phyloP scores from a whole-genome alignment of 345 rosid species.

The Salix arbutifolia region DNA sequence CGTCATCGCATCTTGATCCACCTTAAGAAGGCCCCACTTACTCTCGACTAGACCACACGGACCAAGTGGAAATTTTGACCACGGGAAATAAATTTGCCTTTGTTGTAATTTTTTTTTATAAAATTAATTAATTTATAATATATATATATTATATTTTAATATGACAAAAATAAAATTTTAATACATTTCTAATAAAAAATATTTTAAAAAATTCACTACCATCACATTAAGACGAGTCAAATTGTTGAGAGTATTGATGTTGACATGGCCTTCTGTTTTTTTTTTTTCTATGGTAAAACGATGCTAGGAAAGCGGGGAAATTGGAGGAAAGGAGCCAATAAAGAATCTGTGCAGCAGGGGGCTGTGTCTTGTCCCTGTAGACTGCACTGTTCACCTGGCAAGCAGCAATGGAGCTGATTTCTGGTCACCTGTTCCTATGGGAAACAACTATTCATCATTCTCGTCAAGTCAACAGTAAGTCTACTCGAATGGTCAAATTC shows the following conservation, averaged over 20 bases:
- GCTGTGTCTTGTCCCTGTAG: slow-evolving; percentile 71
- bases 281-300: neutral
- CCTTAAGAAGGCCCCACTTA: neutral
- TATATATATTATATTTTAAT: no score
- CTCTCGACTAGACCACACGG: neutral
- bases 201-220: no score
- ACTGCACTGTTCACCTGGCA: slow-evolving; percentile 55
- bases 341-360: slow-evolving; percentile 73
- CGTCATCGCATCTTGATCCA: neutral
- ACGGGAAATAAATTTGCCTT: neutral
- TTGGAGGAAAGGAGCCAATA: slow-evolving; percentile 27
- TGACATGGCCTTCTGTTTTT: neutral
- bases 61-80: neutral
- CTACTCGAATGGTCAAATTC: no score
- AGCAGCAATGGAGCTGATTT: slow-evolving; percentile 77
- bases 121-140: no score
- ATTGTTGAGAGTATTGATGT: neutral
- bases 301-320: slow-evolving; percentile 39
- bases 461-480: slow-evolving; percentile 7
- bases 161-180: no score
- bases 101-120: neutral
- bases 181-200: no score
- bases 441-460: slow-evolving; percentile 20
- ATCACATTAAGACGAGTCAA: neutral
- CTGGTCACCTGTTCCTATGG: slow-evolving; percentile 72